These are phyloP conservation scores for Turritis glabra DNA, from an alignment of 345 rosid genomes.

Conservation along the genomic window DNA sequence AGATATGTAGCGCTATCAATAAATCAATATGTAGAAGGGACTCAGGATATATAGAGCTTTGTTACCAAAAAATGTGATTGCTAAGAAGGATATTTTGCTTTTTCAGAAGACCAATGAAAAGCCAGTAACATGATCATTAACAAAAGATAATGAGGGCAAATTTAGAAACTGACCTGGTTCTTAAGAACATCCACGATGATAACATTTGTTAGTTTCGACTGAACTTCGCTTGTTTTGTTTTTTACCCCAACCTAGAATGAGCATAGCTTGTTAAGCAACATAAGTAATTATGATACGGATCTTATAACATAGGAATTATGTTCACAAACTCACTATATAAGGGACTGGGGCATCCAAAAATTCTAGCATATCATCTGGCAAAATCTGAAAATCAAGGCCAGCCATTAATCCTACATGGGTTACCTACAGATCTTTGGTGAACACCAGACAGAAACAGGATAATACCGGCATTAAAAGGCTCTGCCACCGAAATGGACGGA, in stretches of 20 bases:
- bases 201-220: constrained; percentile 44
- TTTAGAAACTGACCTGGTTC: constrained; percentile 38
- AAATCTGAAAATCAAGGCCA: constrained; percentile 56
- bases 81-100: background rate
- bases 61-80: constrained; percentile 1
- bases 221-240: constrained; percentile 64
- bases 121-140: background rate
- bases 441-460: background rate
- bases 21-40: background rate
- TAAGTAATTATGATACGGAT: background rate
- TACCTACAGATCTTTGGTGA: background rate
- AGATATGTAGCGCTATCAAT: background rate
- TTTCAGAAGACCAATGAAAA: background rate
- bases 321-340: constrained; percentile 66
- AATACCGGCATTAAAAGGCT: constrained; percentile 93
- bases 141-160: constrained; percentile 6
- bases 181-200: constrained; percentile 35
- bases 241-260: constrained; percentile 79
- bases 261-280: constrained; percentile 18
- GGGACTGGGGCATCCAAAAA: constrained; percentile 98
- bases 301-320: background rate
- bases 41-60: background rate
- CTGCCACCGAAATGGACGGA: constrained; percentile 95
- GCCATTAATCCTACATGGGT: constrained; percentile 15
- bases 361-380: constrained; percentile 95